phyloP scores from a whole-genome alignment of 768 basidiomycete genomes.

The Arthromyces matolae region DNA sequence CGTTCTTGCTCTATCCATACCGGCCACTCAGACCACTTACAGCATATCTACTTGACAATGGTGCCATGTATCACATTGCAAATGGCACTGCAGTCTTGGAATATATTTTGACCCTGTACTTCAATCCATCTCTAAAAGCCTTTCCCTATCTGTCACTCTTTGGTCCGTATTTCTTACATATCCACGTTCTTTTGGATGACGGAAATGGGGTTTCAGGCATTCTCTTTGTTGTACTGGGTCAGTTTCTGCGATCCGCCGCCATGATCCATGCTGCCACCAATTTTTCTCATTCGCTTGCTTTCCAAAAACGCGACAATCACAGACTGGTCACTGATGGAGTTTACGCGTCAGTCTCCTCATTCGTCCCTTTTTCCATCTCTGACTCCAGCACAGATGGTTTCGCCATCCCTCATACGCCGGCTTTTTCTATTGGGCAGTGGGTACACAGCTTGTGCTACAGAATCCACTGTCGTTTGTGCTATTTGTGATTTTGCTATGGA shows the following conservation, averaged over 20 bases:
- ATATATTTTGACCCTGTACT: constrained; percentile 69
- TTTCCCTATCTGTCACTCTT: constrained; percentile 52
- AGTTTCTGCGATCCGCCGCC: constrained; percentile 79
- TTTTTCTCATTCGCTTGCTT: constrained; percentile 88
- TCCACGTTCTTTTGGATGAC: too few species aligned
- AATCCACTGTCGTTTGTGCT: constrained; percentile 72
- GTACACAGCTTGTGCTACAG: constrained; percentile 88
- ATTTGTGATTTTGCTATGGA: constrained; percentile 70
- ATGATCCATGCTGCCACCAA: constrained; percentile 95
- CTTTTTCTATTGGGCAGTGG: constrained; percentile 97
- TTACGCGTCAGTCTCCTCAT: constrained; percentile 60
- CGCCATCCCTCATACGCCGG: constrained; percentile 97
- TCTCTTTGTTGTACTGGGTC: constrained; percentile 60
- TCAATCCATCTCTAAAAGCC: constrained; percentile 61
- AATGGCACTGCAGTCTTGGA: constrained; percentile 76
- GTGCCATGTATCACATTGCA: constrained; percentile 78
- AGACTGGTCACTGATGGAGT: constrained; percentile 83
- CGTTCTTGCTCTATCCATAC: not conserved
- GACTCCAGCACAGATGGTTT: constrained; percentile 52
- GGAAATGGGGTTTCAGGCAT: too few species aligned
- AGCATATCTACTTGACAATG: constrained; percentile 96
- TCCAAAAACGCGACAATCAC: constrained; percentile 69
- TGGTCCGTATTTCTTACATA: too few species aligned
- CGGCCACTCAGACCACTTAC: too few species aligned
- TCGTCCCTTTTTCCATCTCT: not conserved